Conservation (phyloP, 2,329 filamentous ascomycete genomes). For the Cladophialophora psammophila region DNA sequence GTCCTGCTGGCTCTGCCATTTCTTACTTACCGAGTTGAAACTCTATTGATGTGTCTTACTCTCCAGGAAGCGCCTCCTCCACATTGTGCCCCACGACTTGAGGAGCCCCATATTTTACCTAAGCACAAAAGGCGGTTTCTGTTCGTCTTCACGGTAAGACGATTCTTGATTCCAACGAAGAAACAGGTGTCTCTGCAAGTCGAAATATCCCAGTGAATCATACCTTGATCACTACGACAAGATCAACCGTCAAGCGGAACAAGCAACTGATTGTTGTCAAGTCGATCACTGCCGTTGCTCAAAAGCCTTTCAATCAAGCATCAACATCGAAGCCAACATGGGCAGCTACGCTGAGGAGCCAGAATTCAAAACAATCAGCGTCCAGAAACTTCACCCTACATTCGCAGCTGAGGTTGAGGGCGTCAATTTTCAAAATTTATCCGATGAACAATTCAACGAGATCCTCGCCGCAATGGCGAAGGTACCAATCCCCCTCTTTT, state of each 20-base stretch:
- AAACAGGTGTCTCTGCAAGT: background rate
- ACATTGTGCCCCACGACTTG: conserved; percentile 19
- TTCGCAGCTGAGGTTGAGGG: conserved; percentile 50
- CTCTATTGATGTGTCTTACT: background rate
- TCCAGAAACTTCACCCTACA: conserved; percentile 48
- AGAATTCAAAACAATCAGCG: conserved; percentile 42
- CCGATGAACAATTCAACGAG: conserved; percentile 47
- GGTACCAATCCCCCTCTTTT: conserved; percentile 37
- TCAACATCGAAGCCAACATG: conserved; percentile 9
- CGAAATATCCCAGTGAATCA: background rate
- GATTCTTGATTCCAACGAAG: background rate
- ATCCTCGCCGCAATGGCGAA: conserved; percentile 48
- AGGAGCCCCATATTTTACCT: conserved; percentile 13
- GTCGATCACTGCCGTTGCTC: background rate
- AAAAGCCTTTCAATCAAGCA: background rate
- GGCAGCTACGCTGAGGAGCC: conserved; percentile 35
- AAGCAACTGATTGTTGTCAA: background rate
- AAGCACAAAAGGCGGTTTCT: conserved; percentile 13
- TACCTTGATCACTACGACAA: background rate
- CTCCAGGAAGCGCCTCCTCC: conserved; percentile 2
- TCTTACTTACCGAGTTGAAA: conserved; percentile 1
- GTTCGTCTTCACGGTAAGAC: background rate
- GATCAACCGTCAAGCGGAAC: background rate
- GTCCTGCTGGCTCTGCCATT: background rate
- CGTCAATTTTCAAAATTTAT: conserved; percentile 47